Evolutionary conservation across 768 basidiomycete species (phyloP).

Genomic region (Filobasidium wieringae): DNA sequence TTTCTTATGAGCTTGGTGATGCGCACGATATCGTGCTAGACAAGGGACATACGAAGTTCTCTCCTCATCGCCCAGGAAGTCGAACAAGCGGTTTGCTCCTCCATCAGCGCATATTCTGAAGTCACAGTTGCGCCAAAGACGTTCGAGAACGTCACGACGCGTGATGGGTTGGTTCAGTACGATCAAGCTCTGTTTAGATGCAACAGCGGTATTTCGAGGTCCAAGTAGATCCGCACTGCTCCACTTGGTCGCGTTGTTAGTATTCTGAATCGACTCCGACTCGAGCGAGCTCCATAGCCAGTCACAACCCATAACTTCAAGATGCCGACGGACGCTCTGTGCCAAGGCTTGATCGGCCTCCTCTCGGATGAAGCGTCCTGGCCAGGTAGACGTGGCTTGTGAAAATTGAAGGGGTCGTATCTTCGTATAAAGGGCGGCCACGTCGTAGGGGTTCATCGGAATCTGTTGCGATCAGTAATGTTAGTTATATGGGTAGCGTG

Average conservation of each 20-base stretch:
- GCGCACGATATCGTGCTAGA: too few relatives aligned
- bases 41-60: background rate
- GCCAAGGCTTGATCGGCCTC: conserved; percentile 25
- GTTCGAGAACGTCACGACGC: conserved; percentile 46
- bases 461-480: conserved; percentile 18
- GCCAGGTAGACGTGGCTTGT: conserved; percentile 35
- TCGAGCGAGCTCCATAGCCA: background rate
- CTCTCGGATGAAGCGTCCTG: conserved; percentile 24
- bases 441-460: conserved; percentile 26
- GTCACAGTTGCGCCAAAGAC: conserved; percentile 46
- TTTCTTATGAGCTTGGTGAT: too few relatives aligned
- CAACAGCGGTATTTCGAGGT: conserved; percentile 35
- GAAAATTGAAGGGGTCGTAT: conserved; percentile 20
- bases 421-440: conserved; percentile 15
- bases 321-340: conserved; percentile 21
- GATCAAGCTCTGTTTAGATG: conserved; percentile 44
- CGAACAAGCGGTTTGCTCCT: conserved; percentile 62
- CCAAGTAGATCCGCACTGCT: background rate
- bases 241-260: background rate
- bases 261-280: background rate
- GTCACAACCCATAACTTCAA: conserved; percentile 22
- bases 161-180: conserved; percentile 86
- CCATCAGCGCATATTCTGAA: conserved; percentile 73
- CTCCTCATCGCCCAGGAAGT: background rate
- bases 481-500: background rate